These are phyloP conservation scores for Paramecium bursaria DNA, from an alignment of 73 alveolate genomes.

Conservation along the genomic window DNA sequence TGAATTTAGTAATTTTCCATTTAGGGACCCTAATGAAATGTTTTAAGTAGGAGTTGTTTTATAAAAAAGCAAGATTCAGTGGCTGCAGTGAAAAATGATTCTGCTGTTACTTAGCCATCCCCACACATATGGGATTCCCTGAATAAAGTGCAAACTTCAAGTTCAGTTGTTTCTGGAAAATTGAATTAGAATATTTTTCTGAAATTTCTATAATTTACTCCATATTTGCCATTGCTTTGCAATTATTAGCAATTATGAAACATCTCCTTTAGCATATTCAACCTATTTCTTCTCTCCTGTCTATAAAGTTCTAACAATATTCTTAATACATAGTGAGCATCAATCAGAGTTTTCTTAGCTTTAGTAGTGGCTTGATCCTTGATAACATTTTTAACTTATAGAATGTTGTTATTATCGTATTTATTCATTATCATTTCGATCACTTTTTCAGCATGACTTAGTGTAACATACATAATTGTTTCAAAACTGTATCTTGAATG, in stretches of 20 bases:
- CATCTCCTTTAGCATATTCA: slow-evolving; percentile 56
- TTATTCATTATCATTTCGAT: slow-evolving; percentile 73
- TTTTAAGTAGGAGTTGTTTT: slow-evolving; percentile 31
- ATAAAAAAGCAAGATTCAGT: slow-evolving; percentile 55
- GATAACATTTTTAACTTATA: slow-evolving; percentile 56
- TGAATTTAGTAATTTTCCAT: slow-evolving; percentile 18
- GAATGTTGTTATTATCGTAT: slow-evolving; percentile 69
- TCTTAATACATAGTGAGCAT: slow-evolving; percentile 60
- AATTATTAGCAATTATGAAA: slow-evolving; percentile 58
- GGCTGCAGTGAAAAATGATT: slow-evolving; percentile 65
- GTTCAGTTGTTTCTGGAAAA: slow-evolving; percentile 61
- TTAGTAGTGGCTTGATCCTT: slow-evolving; percentile 37
- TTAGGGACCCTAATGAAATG: slow-evolving; percentile 43
- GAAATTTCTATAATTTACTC: slow-evolving; percentile 53
- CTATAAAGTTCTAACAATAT: slow-evolving; percentile 61
- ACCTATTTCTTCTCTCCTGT: slow-evolving; percentile 50
- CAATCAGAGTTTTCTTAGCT: slow-evolving; percentile 33
- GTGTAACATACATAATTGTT: slow-evolving; percentile 67
- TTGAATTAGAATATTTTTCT: slow-evolving; percentile 56
- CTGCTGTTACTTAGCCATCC: slow-evolving; percentile 67
- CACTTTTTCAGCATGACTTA: slow-evolving; percentile 68
- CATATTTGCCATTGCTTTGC: slow-evolving; percentile 57
- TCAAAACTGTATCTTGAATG: slow-evolving; percentile 70
- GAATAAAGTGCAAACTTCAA: slow-evolving; percentile 48
- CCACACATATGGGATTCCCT: slow-evolving; percentile 66